Base-by-base conservation (phyloP, 495 filamentous ascomycete species). In the Talaromyces trachyspermus region DNA sequence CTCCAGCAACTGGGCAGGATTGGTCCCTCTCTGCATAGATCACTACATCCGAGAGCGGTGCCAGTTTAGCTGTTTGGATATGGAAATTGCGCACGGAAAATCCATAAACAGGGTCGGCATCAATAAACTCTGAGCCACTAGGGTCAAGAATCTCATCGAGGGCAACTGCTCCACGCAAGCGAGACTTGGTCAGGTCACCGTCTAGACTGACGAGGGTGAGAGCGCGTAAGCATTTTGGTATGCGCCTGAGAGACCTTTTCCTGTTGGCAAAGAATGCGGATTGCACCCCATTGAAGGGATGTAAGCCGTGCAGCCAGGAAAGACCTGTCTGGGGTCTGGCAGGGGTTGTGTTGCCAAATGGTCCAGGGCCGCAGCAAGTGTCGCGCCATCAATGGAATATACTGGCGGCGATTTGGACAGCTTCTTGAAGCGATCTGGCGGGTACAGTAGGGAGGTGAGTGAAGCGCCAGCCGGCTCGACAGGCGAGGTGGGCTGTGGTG, bases 251-350 rank as follows among this genome's bases (percentile, higher is more conserved):
- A 1, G 80, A 69, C 42, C 83, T 85, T 50, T 81, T 83, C 39
- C 88, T 80, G 14, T 84, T 78, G 46, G 80, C 79, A 64, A 98
- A 96, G 69, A 95, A 96, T 12, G 83, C 80, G 48, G 89, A 72
- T 58, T 98, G 92, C 45, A 95, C 74, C 35, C 87, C 81, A 56
- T 97, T 98, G 45, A 81, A 78, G 3, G 85, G 81, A 54, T 97
- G 91, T n/a, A 97, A 66, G 17, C 92, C 92, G 69, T 98, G 92
- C 7, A 95, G 74, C 92, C 92, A 98, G n/a, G 92, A 56, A 96
- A 98, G 54, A 95, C 83, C 50, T 79, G 75, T 8, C 79, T 72
- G 1, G 94, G 82, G 49, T 95, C 85, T 7, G 92, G 91, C 18
- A 96, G 64, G 9, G 86, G 80, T 54, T 94, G 88, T 3, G 79